Evolutionary conservation across 2,329 filamentous ascomycete genomes (phyloP), one percentile per base, ranked within the genome.

Genomic region (Ophiostoma populinum): DNA sequence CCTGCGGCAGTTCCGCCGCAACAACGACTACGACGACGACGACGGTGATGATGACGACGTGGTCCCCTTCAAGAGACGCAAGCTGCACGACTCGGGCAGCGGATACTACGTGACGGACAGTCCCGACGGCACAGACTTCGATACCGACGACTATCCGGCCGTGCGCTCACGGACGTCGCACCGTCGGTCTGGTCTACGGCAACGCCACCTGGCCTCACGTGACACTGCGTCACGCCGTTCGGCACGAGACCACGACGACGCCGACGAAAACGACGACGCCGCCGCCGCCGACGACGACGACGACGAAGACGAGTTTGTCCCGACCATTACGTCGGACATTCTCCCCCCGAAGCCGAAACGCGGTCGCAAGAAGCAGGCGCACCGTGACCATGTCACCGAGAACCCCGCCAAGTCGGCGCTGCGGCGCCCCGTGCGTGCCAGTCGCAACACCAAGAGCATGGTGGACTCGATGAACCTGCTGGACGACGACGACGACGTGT

Each of bases 401-500:
- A n/a, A n/a, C n/a, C n/a, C n/a, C n/a, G n/a, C n/a, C n/a, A 67
- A 70, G 38, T 67, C 70, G 34, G 65, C 70, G 45, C 46, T 55
- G 13, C 60, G 67, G 8, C 59, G 66, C 24, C 70, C 67, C 1
- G 53, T 52, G 1, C 56, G 68, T 22, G 51, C 62, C 1, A 66
- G 52, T 6, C 60, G 57, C 35, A 55, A 58, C 37, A 55, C 47
- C 2, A 51, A 47, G 17, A 61, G 45, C 38, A 66, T 70, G 58
- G 49, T 49, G 4, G 75, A 78, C 42, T 54, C 55, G 2, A 58
- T 63, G 2, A 56, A 67, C 3, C 56, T 22, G n/a, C 11, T 22
- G 6, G 21, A 22, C 21, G 21, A 71, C 38, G 67, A 79, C 26
- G 70, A 78, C 8, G 70, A 80, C 12, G 57, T 55, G 2, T 59